Evolutionary conservation across 2,329 filamentous ascomycete species (phyloP), one percentile per base, ranked within the genome.

Genomic region (Paecilomyces dactylethromorphus): DNA sequence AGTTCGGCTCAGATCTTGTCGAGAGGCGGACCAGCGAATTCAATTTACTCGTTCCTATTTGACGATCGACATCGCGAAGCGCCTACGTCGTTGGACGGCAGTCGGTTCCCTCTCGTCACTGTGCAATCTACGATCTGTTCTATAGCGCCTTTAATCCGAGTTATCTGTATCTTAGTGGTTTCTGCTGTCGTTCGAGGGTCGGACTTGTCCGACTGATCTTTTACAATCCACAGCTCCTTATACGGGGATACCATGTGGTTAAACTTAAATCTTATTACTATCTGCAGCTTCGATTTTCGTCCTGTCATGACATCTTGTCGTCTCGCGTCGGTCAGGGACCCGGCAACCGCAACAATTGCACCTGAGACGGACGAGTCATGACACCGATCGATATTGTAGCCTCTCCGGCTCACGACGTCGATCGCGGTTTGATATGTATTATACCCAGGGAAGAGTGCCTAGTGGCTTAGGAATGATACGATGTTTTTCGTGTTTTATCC

Each of bases 31-130:
- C 32, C 13, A n/a, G 39, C n/a, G n/a, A n/a, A 45, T n/a, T 8
- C 39, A 45, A 45, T 18, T 8, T 21, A 6, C 7, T 92, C 92
- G 74, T 96, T 92, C 77, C 90, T n/a, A 18, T 18, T 8, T 18
- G 39, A 45, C 39, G n/a, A 39, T n/a, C 13, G 35, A 39, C n/a
- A n/a, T 39, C 35, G 35, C n/a, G 35, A 39, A n/a, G 13, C 35
- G 35, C 35, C 35, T 39, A 3, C 35, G 13, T 39, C 35, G n/a
- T 39, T 13, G 35, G 18, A 45, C 39, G 39, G 39, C 39, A 45
- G 39, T 18, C 13, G 39, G 39, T 45, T n/a, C 15, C 18, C 3
- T 45, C 39, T 45, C 39, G 39, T 45, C 39, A 10, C 39, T 45
- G 35, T 45, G 35, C 35, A 45, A 45, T 45, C 35, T n/a, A 45